Base-by-base conservation (phyloP, 176 grass and related monocot genomes). In the Raddia guianensis region DNA sequence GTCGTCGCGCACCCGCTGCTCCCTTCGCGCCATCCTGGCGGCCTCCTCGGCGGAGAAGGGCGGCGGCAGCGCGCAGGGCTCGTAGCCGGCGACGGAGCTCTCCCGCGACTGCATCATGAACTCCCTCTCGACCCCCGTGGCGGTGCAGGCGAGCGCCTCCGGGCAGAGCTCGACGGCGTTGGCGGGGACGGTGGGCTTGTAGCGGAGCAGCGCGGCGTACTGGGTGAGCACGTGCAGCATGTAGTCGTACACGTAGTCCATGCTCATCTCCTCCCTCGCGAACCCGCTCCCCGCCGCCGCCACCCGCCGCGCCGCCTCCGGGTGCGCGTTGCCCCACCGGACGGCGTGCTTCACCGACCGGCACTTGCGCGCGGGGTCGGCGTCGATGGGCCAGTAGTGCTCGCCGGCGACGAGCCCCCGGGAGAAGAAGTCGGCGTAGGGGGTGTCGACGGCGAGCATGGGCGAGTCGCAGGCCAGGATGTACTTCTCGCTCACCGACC, bases 201-300 rank as follows among this genome's bases (percentile, higher is more conserved):
- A 98, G 6, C 79, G 90, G 63, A 91, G 86, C 49, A 98, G 84
- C 6, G 48, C 56, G 6, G 96, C 90, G 68, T 95, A 98, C 68
- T 85, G 62, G 5, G 45, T 91, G 32, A 98, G 53, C 82, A 90
- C 78, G 75, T 98, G 96, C 55, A 98, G 34, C 96, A 98, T 95
- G 88, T 98, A 98, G 61, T 98, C 90, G 32, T 98, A 98, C 0
- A 98, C 92, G 68, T 88, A 91, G 32, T 93, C 90, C 92, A 98
- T 95, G 63, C 52, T 76, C 46, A 98, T 51, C 13, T 93, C 75
- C 14, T 89, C 84, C 45, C 82, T 58, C 0, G 90, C 63, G 80
- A 95, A 98, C 7, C 18, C 52, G 68, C 88, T 93, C 7, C 92
- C 90, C 2, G 51, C 49, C 49, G 48, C 54, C 5, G 78, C 92